Evolutionary conservation across 2,329 filamentous ascomycete species (phyloP).

Genomic region (Aspergillus fumigatiaffinis): DNA sequence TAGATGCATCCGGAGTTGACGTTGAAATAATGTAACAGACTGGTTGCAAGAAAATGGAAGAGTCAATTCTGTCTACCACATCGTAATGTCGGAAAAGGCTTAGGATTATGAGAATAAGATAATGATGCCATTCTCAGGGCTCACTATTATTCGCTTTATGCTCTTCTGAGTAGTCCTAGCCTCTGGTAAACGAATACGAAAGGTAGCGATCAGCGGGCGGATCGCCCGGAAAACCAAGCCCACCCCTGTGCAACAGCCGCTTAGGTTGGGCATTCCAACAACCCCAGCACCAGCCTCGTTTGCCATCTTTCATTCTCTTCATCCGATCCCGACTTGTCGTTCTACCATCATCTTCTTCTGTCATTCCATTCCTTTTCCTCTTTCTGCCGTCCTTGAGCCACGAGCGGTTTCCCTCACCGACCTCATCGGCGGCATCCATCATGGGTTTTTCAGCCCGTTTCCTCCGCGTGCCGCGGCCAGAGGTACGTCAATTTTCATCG

Average conservation of each 20-base stretch:
- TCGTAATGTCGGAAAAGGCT: not conserved
- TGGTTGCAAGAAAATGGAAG: not conserved
- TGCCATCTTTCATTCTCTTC: conserved; percentile 1
- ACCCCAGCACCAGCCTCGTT: conserved; percentile 11
- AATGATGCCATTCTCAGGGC: not conserved
- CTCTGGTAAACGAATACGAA: conserved; percentile 3
- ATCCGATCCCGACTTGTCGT: not conserved
- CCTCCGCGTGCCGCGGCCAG: conserved; percentile 48
- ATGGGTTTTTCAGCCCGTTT: conserved; percentile 42
- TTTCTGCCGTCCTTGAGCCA: conserved; percentile 3
- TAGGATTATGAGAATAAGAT: not conserved
- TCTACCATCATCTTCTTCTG: conserved; percentile 1
- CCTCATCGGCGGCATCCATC: conserved; percentile 15
- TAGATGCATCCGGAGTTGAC: too few relatives aligned
- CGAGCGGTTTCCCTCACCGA: conserved; percentile 1
- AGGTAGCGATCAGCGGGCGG: conserved; percentile 21
- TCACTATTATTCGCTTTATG: not conserved
- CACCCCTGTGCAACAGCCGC: conserved; percentile 9
- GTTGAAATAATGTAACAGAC: too few relatives aligned
- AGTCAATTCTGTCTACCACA: not conserved
- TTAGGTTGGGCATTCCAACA: not conserved
- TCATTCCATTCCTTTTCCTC: conserved; percentile 7
- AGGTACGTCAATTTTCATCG: conserved; percentile 31
- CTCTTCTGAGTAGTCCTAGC: not conserved
- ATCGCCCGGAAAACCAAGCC: conserved; percentile 18